These are phyloP conservation scores for Monosporascus sp. DNA, from an alignment of 2,329 filamentous ascomycete species.

Conservation along the genomic window DNA sequence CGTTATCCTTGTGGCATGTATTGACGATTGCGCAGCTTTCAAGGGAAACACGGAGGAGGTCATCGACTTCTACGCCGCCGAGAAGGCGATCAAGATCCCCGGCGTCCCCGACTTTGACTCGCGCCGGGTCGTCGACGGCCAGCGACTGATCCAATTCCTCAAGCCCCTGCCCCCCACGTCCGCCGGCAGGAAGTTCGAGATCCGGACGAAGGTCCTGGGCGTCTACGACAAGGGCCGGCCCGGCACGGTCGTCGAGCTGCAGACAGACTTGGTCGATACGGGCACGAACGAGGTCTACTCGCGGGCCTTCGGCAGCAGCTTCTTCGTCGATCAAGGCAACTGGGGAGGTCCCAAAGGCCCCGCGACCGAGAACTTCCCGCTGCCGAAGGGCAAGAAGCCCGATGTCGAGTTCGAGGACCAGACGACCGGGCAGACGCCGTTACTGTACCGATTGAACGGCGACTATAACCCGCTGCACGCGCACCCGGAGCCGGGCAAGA, in stretches of 20 bases:
- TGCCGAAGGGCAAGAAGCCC: conserved; percentile 64
- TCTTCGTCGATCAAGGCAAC: conserved; percentile 72
- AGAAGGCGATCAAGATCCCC: conserved; percentile 62
- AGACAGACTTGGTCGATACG: conserved; percentile 70
- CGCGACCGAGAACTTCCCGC: conserved; percentile 70
- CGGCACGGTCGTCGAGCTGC: conserved; percentile 74
- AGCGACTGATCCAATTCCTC: conserved; percentile 72
- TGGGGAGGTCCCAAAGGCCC: conserved; percentile 93
- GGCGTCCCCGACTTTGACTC: conserved; percentile 72
- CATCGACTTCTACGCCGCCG: conserved; percentile 74
- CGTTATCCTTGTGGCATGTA: conserved; percentile 37
- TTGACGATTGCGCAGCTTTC: conserved; percentile 48
- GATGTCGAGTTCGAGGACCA: conserved; percentile 67
- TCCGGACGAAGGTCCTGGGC: conserved; percentile 70
- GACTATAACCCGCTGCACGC: conserved; percentile 94
- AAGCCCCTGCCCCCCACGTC: conserved; percentile 70
- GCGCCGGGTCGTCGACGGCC: conserved; percentile 72
- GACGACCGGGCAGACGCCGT: conserved; percentile 65
- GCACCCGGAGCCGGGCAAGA: conserved; percentile 73
- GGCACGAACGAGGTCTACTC: conserved; percentile 64
- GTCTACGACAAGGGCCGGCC: conserved; percentile 88
- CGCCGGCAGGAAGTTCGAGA: conserved; percentile 67
- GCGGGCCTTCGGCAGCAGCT: conserved; percentile 62
- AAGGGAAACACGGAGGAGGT: conserved; percentile 72
- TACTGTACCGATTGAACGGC: conserved; percentile 79